Percentiles rank a stretch among this genome's conserved stretches.
phyloP scores from a whole-genome alignment of 345 rosid species.

The Euphorbia tirucalli region DNA sequence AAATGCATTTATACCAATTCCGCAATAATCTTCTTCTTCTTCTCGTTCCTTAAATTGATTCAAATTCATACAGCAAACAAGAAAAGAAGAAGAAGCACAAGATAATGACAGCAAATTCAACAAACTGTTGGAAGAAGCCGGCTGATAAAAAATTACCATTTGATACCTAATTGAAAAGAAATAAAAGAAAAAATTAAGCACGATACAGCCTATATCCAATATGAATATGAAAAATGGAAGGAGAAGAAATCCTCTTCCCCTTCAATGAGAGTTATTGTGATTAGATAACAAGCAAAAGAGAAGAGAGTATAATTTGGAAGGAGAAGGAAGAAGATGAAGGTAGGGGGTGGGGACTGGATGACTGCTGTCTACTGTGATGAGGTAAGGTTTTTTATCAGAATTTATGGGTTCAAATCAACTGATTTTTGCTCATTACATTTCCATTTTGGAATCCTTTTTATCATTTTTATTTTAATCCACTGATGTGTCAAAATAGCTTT shows the following conservation, averaged over 20 bases:
- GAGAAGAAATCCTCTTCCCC: background rate
- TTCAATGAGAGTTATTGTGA: background rate
- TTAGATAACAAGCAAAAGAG: too few species aligned
- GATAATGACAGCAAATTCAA: background rate
- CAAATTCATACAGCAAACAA: background rate
- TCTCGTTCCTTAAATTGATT: background rate
- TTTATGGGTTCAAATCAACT: background rate
- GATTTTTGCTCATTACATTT: too few species aligned
- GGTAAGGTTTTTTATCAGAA: background rate
- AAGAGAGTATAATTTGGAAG: too few species aligned
- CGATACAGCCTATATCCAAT: too few species aligned
- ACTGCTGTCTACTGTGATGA: background rate
- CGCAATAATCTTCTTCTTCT: background rate
- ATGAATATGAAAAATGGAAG: background rate
- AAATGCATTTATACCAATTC: slow-evolving; percentile 1
- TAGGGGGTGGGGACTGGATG: background rate
- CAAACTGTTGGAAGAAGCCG: background rate
- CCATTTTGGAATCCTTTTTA: background rate
- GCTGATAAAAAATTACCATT: background rate
- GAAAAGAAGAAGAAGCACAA: background rate
- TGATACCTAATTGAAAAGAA: background rate
- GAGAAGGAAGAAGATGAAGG: background rate
- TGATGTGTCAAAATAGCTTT: too few species aligned
- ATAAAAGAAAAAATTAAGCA: background rate
- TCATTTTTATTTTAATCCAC: too few species aligned